Evolutionary conservation across 2,329 filamentous ascomycete genomes (phyloP), one percentile per base, ranked within the genome.

Genomic region (Sclerotinia trifoliorum): DNA sequence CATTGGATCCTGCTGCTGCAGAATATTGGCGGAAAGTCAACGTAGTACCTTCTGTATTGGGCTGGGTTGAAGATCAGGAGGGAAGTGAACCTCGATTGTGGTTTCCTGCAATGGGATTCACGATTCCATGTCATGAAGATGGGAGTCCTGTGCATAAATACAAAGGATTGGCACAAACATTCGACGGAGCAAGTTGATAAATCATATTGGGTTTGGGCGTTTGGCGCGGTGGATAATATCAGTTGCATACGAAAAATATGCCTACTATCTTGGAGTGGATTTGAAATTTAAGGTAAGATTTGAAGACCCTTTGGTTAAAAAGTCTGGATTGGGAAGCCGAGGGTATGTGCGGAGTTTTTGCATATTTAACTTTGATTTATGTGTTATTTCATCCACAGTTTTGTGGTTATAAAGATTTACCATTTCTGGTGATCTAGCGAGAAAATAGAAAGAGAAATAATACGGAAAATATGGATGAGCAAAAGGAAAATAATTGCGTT

Each of bases 381-480:
- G 44, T 46, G 21, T 46, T 21, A 21, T 46, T 17, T n/a, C 5
- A 5, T 55, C 29, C 19, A 35, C 19, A 7, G 11, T 15, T 10
- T n/a, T 13, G 29, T 10, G n/a, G 6, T 19, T 26, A 6, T 24
- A 39, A 49, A 49, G 13, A 21, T 7, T 11, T 24, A 11, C 26
- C 6, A 6, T 2, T n/a, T 2, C 7, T 6, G 7, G n/a, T 49
- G 2, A 1, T n/a, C n/a, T 49, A 35, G 42, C 58, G 42, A 60
- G 42, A 6, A n/a, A 2, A 1, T 21, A 21, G 17, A 1, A 15
- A 2, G 5, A 15, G 0, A 61, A 4, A 19, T 11, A 21, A 3
- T 2, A 17, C 19, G 6, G 3, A 10, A 19, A 35, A 15, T 5
- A 21, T 32, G 26, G 11, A 2, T 32, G 8, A 7, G n/a, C n/a